These are phyloP conservation scores for Lanzia echinophila DNA, from an alignment of 2,329 filamentous ascomycete species.

Conservation along the genomic window DNA sequence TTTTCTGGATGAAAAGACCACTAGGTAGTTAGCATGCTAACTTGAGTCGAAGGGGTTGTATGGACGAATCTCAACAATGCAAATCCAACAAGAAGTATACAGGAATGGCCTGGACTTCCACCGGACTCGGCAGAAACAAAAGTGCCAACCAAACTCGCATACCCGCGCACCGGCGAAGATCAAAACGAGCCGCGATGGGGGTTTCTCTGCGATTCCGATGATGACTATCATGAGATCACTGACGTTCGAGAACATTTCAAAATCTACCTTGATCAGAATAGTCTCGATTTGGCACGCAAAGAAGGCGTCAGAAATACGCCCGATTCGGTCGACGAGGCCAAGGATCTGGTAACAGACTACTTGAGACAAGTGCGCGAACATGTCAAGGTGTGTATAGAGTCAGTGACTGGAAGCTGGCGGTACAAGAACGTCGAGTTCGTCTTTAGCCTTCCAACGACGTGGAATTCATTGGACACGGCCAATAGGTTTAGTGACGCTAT, in stretches of 20 bases:
- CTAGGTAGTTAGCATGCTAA: not conserved
- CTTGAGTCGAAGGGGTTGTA: not conserved
- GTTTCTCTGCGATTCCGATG: constrained; percentile 5
- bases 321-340: constrained; percentile 3
- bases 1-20: not conserved
- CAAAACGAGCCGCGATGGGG: not conserved
- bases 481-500: constrained; percentile 31
- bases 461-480: constrained; percentile 33
- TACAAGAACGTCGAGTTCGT: constrained; percentile 31
- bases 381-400: not conserved
- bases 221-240: constrained; percentile 1
- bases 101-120: constrained; percentile 4
- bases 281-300: not conserved
- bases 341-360: not conserved
- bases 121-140: constrained; percentile 1
- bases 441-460: constrained; percentile 38
- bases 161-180: not conserved
- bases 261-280: constrained; percentile 4
- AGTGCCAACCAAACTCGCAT: constrained; percentile 3
- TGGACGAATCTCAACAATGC: constrained; percentile 2
- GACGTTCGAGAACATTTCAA: constrained; percentile 5
- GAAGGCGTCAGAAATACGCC: not conserved
- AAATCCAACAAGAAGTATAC: constrained; percentile 1
- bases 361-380: not conserved
- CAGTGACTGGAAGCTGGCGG: constrained; percentile 45